Percentiles rank a stretch among this genome's conserved stretches.
Conservation (phyloP, 805 yeast genomes). For the Candida parachauliodes region DNA sequence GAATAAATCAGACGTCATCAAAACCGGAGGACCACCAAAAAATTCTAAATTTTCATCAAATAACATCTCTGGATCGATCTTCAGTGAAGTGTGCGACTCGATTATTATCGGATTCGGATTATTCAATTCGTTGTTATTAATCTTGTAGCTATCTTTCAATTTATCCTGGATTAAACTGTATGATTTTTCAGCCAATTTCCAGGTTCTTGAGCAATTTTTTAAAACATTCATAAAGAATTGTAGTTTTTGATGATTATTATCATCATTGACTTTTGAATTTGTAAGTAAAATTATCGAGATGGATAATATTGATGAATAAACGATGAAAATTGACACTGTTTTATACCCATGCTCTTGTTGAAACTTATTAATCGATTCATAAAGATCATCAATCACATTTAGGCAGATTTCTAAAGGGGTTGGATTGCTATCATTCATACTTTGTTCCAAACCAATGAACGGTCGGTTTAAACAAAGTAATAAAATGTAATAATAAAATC, state of each 20-base stretch:
- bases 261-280: conserved; percentile 23
- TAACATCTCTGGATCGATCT: conserved; percentile 13
- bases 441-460: conserved; percentile 40
- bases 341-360: conserved; percentile 36
- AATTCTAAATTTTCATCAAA: conserved; percentile 27
- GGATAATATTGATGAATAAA: conserved; percentile 45
- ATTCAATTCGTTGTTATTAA: too few relatives aligned
- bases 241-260: conserved; percentile 25
- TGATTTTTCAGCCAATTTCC: conserved; percentile 47
- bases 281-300: conserved; percentile 40
- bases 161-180: conserved; percentile 37
- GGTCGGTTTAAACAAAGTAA: conserved; percentile 59
- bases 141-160: conserved; percentile 23
- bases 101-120: conserved; percentile 11
- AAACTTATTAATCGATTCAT: conserved; percentile 35
- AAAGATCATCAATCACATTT: conserved; percentile 41
- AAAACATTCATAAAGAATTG: conserved; percentile 39
- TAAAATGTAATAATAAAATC: conserved; percentile 57
- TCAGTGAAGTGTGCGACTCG: conserved; percentile 2
- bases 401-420: conserved; percentile 34
- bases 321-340: conserved; percentile 43
- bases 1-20: conserved; percentile 47
- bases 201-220: conserved; percentile 40
- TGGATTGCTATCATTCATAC: conserved; percentile 10
- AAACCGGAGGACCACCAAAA: conserved; percentile 51